Evolutionary conservation across 345 rosid genomes (phyloP), one percentile per base, ranked within the genome.

Genomic region (Citrus inodora): DNA sequence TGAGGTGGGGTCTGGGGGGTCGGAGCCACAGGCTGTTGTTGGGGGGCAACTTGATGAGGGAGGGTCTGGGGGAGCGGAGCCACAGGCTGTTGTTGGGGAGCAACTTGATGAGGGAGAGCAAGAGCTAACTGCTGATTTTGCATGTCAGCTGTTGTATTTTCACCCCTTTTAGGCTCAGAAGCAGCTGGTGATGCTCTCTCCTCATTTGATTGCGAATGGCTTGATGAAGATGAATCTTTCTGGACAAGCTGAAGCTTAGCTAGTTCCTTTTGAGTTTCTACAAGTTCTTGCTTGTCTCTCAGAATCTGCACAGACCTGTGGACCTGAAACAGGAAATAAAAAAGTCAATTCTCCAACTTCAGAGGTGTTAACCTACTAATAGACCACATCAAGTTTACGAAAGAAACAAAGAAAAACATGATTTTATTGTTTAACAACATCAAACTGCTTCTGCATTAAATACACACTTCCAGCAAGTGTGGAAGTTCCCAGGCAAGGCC

Each of bases 221-320:
- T 76, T 2, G 91, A 86, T 28, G 97, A 86, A 61, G 97, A 82
- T 53, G 98, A 87, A 55, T 92, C 99, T 82, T 94, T 97, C 80
- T 92, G 96, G 55, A 53, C 97, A 82, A 93, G 90, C 76, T 97
- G 99, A 82, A 97, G 91, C 87, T 91, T 97, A 48, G 94, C 96
- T 55, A 97, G 79, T 78, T 94, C 98, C 83, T 97, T 97, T 80
- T 97, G 98, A 32, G 98, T 76, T 8, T 97, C 99, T 17, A 94
- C 95, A 72, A 94, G 92, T 83, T 97, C 99, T 89, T 97, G 99
- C 84, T 94, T 97, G 85, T 97, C 99, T 82, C 98, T 91, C 19
- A 97, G 85, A 80, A 97, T 91, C 90, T 97, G 99, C 74, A 97
- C 96, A 65, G 99, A 97, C 83, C 98, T 90, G 81, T 94, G 98